Conservation (phyloP, 192 early-diverging fungal genomes). For the Backusella macrospora region DNA sequence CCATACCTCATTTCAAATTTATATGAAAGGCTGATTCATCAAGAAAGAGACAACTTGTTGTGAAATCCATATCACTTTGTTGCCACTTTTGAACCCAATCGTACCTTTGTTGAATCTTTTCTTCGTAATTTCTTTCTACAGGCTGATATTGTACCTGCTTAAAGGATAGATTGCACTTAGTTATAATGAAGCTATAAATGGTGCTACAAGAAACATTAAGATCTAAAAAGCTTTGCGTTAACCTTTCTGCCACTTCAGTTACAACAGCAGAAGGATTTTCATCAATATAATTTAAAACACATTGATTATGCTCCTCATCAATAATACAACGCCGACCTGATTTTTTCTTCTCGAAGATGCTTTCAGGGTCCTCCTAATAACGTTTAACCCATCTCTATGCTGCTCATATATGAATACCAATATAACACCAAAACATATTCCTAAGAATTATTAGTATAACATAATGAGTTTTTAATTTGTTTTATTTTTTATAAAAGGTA, state of each 20-base stretch:
- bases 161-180: constrained; percentile 15
- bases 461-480: too few species aligned
- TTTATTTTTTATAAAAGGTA: too few species aligned
- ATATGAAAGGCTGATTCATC: constrained; percentile 26
- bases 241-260: constrained; percentile 10
- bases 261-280: constrained; percentile 23
- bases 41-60: constrained; percentile 13
- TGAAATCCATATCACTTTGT: constrained; percentile 20
- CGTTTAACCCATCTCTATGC: constrained; percentile 18
- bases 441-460: too few species aligned
- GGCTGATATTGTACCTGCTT: neutral
- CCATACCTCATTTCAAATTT: constrained; percentile 21
- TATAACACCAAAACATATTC: too few species aligned
- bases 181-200: constrained; percentile 21
- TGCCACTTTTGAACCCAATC: constrained; percentile 15
- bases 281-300: constrained; percentile 27
- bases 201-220: constrained; percentile 20
- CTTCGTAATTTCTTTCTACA: constrained; percentile 20
- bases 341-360: constrained; percentile 21
- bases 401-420: constrained; percentile 9
- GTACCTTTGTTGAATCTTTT: constrained; percentile 20
- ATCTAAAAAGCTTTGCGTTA: constrained; percentile 15
- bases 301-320: constrained; percentile 18
- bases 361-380: constrained; percentile 20
- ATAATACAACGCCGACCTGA: constrained; percentile 22